Evolutionary conservation across 805 yeast genomes (phyloP).

Genomic region (Grigorovia transvaalensis): DNA sequence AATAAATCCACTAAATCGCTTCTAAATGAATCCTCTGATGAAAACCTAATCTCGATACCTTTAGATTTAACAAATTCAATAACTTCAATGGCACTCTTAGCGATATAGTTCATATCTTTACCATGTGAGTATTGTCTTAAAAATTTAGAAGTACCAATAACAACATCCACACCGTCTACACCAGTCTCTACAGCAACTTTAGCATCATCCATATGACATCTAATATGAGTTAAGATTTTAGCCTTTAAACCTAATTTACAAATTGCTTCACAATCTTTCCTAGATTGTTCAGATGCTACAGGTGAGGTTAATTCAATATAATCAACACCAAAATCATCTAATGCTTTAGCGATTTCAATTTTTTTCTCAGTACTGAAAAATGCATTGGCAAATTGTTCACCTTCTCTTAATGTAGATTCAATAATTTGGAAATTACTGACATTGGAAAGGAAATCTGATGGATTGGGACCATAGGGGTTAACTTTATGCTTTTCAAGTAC

Average conservation of each 20-base stretch:
- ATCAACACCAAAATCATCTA: slow-evolving; percentile 96
- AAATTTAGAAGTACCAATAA: slow-evolving; percentile 93
- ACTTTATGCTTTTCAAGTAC: slow-evolving; percentile 6
- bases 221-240: slow-evolving; percentile 89
- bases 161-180: slow-evolving; percentile 98
- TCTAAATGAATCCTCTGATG: slow-evolving; percentile 95
- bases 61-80: slow-evolving; percentile 94
- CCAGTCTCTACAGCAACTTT: slow-evolving; percentile 95
- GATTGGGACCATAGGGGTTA: slow-evolving; percentile 94
- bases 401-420: slow-evolving; percentile 94
- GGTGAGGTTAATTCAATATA: slow-evolving; percentile 98
- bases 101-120: slow-evolving; percentile 96
- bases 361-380: slow-evolving; percentile 91
- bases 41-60: slow-evolving; percentile 92
- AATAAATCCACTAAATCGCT: slow-evolving; percentile 90
- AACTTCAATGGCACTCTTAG: slow-evolving; percentile 91
- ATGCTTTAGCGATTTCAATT: slow-evolving; percentile 91
- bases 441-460: slow-evolving; percentile 82
- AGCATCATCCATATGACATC: slow-evolving; percentile 99
- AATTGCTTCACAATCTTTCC: slow-evolving; percentile 92
- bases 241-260: slow-evolving; percentile 97
- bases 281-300: slow-evolving; percentile 91
- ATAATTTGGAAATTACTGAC: slow-evolving; percentile 82
- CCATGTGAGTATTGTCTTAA: slow-evolving; percentile 93
- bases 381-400: slow-evolving; percentile 97